Conservation (phyloP, 2,329 filamentous ascomycete genomes). For the Coniochaeta prunicola region DNA sequence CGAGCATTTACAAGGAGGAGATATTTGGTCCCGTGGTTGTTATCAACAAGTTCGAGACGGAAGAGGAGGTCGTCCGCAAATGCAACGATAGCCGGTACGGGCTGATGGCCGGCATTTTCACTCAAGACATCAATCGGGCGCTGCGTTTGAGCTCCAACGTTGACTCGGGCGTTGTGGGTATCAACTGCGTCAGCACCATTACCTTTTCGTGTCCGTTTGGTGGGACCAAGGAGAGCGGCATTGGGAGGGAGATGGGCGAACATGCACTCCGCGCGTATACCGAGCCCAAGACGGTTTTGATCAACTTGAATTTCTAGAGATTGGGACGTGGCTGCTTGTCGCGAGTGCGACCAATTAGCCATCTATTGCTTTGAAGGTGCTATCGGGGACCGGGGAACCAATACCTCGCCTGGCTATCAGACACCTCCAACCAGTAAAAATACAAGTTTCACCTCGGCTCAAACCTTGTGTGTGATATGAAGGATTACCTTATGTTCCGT, state of each 20-base stretch:
- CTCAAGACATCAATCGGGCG: constrained; percentile 16
- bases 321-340: too few relatives aligned
- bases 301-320: too few relatives aligned
- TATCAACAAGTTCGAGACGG: constrained; percentile 41
- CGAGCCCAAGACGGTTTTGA: not conserved
- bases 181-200: constrained; percentile 4
- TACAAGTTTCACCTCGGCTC: too few relatives aligned
- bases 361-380: too few relatives aligned
- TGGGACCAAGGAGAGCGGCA: constrained; percentile 30
- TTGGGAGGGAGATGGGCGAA: constrained; percentile 22
- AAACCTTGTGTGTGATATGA: too few relatives aligned
- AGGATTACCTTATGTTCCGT: too few relatives aligned
- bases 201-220: constrained; percentile 30
- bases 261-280: not conserved
- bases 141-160: not conserved
- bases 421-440: too few relatives aligned
- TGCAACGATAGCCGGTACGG: constrained; percentile 48
- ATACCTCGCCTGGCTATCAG: too few relatives aligned
- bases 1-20: constrained; percentile 38
- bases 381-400: too few relatives aligned
- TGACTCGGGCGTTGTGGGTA: not conserved
- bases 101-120: constrained; percentile 43
- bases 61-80: constrained; percentile 37
- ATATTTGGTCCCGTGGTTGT: constrained; percentile 48
- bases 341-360: too few relatives aligned